These are phyloP conservation scores for Vanilla planifolia DNA, from an alignment of 106 monocot genomes.

Conservation along the genomic window DNA sequence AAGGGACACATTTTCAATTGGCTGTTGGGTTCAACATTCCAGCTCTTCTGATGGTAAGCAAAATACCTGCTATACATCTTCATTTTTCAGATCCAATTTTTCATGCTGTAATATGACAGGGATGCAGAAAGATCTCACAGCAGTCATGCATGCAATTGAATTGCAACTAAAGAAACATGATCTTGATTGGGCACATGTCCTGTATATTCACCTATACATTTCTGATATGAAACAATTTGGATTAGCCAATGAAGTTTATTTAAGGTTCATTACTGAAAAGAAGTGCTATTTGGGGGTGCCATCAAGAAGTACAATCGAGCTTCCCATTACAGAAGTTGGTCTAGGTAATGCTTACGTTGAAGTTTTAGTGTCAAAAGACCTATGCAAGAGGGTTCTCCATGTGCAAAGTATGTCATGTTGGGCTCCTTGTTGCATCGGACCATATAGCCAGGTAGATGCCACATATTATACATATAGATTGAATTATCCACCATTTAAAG, in stretches of 20 bases:
- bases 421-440: slow-evolving; percentile 99
- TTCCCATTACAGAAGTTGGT: slow-evolving; percentile 51
- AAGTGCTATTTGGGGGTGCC: slow-evolving; percentile 86
- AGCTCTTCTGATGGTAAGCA: slow-evolving; percentile 35
- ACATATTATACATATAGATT: too few relatives aligned
- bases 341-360: slow-evolving; percentile 76
- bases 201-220: slow-evolving; percentile 93
- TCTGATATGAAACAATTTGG: slow-evolving; percentile 78
- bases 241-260: slow-evolving; percentile 80
- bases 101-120: slow-evolving; percentile 25
- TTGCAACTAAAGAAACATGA: slow-evolving; percentile 42
- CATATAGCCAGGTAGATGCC: slow-evolving; percentile 89
- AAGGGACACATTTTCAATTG: slow-evolving; percentile 49
- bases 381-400: slow-evolving; percentile 72
- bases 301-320: slow-evolving; percentile 85
- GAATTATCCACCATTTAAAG: too few relatives aligned
- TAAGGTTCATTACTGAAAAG: slow-evolving; percentile 67
- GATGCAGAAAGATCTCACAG: slow-evolving; percentile 45
- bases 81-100: background rate
- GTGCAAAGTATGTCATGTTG: slow-evolving; percentile 99
- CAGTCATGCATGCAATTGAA: slow-evolving; percentile 50
- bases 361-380: slow-evolving; percentile 61
- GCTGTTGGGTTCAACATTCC: slow-evolving; percentile 63
- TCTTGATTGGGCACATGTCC: slow-evolving; percentile 74
- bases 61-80: background rate